Conservation (phyloP, 2,329 filamentous ascomycete species). For the Claviceps fusiformis region DNA sequence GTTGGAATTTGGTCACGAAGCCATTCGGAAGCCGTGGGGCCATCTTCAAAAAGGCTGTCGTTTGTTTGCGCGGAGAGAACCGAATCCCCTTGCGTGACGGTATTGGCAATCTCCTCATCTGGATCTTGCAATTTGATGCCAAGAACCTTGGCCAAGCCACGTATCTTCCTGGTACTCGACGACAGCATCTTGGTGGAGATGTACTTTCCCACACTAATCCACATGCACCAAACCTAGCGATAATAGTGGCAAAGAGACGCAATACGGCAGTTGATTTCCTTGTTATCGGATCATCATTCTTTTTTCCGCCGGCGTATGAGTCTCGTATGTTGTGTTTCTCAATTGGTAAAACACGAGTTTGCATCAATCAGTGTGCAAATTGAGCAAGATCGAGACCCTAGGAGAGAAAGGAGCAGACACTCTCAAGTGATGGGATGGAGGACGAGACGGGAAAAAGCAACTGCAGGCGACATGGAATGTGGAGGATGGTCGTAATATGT, state of each 20-base stretch:
- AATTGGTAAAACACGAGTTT: background rate
- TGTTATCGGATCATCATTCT: background rate
- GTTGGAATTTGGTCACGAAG: constrained; percentile 50
- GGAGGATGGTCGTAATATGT: background rate
- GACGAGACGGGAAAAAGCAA: background rate
- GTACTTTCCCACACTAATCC: background rate
- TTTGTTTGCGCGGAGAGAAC: constrained; percentile 59
- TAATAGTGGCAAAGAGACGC: background rate
- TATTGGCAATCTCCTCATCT: constrained; percentile 33
- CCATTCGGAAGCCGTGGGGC: constrained; percentile 65
- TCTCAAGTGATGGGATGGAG: background rate
- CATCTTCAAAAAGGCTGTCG: constrained; percentile 70
- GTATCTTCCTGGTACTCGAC: constrained; percentile 48
- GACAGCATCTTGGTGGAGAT: constrained; percentile 18
- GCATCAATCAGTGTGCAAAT: background rate
- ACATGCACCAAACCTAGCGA: background rate
- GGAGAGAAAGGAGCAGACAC: background rate
- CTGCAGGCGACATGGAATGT: background rate
- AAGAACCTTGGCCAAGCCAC: constrained; percentile 61
- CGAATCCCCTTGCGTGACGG: constrained; percentile 65
- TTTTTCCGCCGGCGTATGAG: background rate
- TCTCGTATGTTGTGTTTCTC: background rate
- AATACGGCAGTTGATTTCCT: background rate
- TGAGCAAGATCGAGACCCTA: background rate
- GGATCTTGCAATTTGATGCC: constrained; percentile 65